These are phyloP conservation scores for Theobroma cacao DNA, from an alignment of 345 rosid genomes.

Conservation along the genomic window DNA sequence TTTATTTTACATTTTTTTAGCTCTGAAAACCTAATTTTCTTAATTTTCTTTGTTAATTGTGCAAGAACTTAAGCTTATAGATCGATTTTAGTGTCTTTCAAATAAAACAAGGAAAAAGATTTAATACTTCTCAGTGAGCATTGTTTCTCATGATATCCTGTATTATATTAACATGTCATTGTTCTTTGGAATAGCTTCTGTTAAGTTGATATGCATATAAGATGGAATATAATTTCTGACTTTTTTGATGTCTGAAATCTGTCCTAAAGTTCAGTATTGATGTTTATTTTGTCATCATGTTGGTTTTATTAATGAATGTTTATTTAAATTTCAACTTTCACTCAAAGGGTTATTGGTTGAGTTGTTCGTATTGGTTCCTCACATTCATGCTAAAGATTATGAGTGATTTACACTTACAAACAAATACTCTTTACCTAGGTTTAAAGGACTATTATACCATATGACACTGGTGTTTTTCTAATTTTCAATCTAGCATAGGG, in stretches of 20 bases:
- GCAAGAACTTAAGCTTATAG: background rate
- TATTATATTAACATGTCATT: background rate
- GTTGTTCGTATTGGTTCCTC: background rate
- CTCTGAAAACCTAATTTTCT: background rate
- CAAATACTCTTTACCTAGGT: background rate
- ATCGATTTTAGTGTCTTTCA: background rate
- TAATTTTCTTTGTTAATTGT: background rate
- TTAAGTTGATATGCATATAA: background rate
- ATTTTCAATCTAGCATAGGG: background rate
- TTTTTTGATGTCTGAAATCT: background rate
- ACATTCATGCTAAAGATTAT: background rate
- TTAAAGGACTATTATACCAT: background rate
- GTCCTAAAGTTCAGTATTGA: background rate
- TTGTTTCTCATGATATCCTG: background rate
- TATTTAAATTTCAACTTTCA: background rate
- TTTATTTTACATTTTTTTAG: conserved; percentile 7
- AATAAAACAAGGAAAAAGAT: background rate
- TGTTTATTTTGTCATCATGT: background rate
- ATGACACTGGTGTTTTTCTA: background rate
- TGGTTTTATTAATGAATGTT: background rate
- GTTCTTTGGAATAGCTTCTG: background rate
- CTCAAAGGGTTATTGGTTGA: background rate
- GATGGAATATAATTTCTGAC: background rate
- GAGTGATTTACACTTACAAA: background rate
- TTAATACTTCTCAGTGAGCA: background rate